Evolutionary conservation across 805 yeast genomes (phyloP), one percentile per base, ranked within the genome.

Genomic region (Lipomyces sp.): DNA sequence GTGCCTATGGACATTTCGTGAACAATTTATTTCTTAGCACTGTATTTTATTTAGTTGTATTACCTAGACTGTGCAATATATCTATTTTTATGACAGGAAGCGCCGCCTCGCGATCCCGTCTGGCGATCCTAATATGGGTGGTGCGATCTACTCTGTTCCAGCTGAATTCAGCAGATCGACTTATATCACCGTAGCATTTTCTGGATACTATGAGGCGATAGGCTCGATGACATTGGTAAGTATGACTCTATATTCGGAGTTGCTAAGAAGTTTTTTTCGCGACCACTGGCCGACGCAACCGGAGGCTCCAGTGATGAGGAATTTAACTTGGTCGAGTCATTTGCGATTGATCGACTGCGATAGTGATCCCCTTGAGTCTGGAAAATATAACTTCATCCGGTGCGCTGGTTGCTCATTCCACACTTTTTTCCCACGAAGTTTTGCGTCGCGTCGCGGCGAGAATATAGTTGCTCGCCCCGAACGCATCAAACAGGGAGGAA

Each of bases 241-340:
- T 8, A 65, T 60, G 29, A 72, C 63, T 54, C 59, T 57, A 37
- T 59, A 37, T 8, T 59, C 61, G 51, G 60, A 54, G 18, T 62
- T 57, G 18, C 64, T 54, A 53, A 68, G 61, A 56, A 72, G 59
- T 15, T 71, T 70, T 24, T n/a, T 60, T 57, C 13, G 72, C 74
- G 15, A 72, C 62, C 18, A 71, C 57, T 69, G 71, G 62, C 75
- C 75, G 29, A 72, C 45, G 59, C 72, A 72, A 30, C 75, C 75
- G 11, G 72, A 73, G 4, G 69, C 75, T 18, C 75, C 75, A 34
- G 75, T 72, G 53, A 72, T 69, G 32, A 72, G 63, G 33, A 68
- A 35, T 48, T 63, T 62, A 24, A 24, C 73, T 67, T 69, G 51
- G 55, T 37, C 48, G 18, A n/a, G n/a, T 42, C 48, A n/a, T 53